These are phyloP conservation scores for Fusarium proliferatum DNA, from an alignment of 2,329 filamentous ascomycete genomes.

Conservation along the genomic window DNA sequence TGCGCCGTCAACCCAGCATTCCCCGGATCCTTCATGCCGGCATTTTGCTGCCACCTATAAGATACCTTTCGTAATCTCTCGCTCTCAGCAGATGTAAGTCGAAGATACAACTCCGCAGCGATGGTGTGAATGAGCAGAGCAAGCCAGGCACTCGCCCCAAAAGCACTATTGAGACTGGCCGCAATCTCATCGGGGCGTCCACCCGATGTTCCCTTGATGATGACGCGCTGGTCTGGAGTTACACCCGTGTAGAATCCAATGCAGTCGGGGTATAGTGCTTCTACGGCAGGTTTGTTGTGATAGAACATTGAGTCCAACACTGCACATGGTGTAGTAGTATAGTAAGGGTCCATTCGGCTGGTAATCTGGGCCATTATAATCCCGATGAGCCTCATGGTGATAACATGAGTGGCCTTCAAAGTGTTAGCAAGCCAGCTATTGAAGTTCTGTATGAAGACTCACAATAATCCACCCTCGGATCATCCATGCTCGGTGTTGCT, in stretches of 20 bases:
- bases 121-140: conserved; percentile 62
- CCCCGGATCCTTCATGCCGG: conserved; percentile 62
- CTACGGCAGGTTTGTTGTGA: conserved; percentile 42
- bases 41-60: conserved; percentile 66
- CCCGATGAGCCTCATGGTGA: conserved; percentile 63
- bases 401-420: conserved; percentile 57
- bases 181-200: conserved; percentile 48
- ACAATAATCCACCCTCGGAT: conserved; percentile 64
- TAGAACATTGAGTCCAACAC: conserved; percentile 58
- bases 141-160: conserved; percentile 66
- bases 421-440: background rate
- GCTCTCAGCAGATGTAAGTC: conserved; percentile 63
- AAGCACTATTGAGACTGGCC: conserved; percentile 58
- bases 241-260: conserved; percentile 49
- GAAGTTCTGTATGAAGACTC: background rate
- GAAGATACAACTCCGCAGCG: conserved; percentile 61
- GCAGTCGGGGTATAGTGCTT: conserved; percentile 59
- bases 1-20: conserved; percentile 56
- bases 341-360: conserved; percentile 44
- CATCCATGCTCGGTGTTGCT: conserved; percentile 74
- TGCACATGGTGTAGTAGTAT: conserved; percentile 55
- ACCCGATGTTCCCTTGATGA: conserved; percentile 49
- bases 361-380: conserved; percentile 55
- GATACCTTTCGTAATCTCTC: conserved; percentile 65
- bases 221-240: conserved; percentile 11